phyloP scores from a whole-genome alignment of 495 filamentous ascomycete genomes.

The Penicillium paradoxum region DNA sequence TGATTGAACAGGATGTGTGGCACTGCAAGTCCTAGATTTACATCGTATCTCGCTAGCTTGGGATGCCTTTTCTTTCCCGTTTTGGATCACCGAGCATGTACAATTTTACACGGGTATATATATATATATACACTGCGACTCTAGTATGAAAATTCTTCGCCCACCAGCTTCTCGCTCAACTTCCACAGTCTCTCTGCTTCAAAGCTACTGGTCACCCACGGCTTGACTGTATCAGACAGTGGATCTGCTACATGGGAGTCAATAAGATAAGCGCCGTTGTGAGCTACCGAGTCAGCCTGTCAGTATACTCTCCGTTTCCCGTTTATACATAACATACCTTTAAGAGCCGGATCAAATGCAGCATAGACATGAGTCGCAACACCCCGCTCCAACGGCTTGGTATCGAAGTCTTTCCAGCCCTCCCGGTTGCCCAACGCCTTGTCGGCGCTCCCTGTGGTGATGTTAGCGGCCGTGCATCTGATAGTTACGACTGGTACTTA shows the following conservation, averaged over 20 bases:
- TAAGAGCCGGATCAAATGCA: conserved; percentile 49
- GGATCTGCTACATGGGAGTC: conserved; percentile 37
- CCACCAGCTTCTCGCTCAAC: conserved; percentile 40
- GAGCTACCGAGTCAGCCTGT: conserved; percentile 2
- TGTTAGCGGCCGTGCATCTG: too few relatives aligned
- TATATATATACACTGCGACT: too few relatives aligned
- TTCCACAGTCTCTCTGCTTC: conserved; percentile 43
- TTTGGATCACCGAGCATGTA: too few relatives aligned
- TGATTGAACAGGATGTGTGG: too few relatives aligned
- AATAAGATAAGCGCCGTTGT: conserved; percentile 38
- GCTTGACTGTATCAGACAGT: conserved; percentile 23
- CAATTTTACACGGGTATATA: too few relatives aligned
- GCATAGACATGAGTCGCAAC: conserved; percentile 55
- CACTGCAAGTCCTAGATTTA: too few relatives aligned
- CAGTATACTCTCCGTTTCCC: neutral
- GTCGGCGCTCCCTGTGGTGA: conserved; percentile 7
- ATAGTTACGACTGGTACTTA: neutral
- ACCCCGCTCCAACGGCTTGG: conserved; percentile 48
- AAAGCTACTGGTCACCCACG: conserved; percentile 31
- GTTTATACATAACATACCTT: conserved; percentile 26
- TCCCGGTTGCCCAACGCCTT: conserved; percentile 18
- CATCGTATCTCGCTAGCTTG: too few relatives aligned
- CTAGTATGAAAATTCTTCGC: conserved; percentile 23
- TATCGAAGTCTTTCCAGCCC: conserved; percentile 28
- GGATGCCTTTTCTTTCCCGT: too few relatives aligned